Conservation (phyloP, 2,329 filamentous ascomycete genomes). For the Emmonsiellopsis sp. region DNA sequence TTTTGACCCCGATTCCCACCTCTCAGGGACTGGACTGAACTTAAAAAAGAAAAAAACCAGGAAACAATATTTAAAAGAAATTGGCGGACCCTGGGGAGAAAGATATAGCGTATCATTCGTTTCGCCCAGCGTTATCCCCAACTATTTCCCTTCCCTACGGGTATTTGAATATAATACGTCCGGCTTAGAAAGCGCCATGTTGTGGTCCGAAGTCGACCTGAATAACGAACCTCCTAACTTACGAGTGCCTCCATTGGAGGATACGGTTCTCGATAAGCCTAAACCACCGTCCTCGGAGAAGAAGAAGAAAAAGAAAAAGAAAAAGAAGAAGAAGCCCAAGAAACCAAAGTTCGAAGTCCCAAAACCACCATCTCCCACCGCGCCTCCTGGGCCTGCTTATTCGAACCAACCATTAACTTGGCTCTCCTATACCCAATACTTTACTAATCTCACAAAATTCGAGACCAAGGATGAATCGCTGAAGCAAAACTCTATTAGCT, state of each 20-base stretch:
- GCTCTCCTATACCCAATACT: slow-evolving; percentile 80
- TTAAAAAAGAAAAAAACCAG: slow-evolving; percentile 44
- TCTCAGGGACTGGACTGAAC: slow-evolving; percentile 21
- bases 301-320: slow-evolving; percentile 26
- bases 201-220: slow-evolving; percentile 18
- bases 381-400: slow-evolving; percentile 81
- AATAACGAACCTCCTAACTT: not conserved
- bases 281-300: slow-evolving; percentile 4
- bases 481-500: slow-evolving; percentile 22
- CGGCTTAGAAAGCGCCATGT: slow-evolving; percentile 53
- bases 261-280: not conserved
- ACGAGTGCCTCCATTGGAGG: not conserved
- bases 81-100: slow-evolving; percentile 76
- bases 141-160: slow-evolving; percentile 82
- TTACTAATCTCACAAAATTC: slow-evolving; percentile 82
- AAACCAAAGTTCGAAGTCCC: slow-evolving; percentile 59
- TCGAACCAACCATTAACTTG: slow-evolving; percentile 73
- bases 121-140: slow-evolving; percentile 81
- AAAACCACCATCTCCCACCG: slow-evolving; percentile 59
- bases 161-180: slow-evolving; percentile 91
- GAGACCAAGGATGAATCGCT: slow-evolving; percentile 54
- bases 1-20: slow-evolving; percentile 5
- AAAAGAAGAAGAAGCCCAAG: slow-evolving; percentile 40
- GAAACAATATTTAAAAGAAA: slow-evolving; percentile 51
- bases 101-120: slow-evolving; percentile 75